Evolutionary conservation across 1,284 basidiomycete genomes (phyloP), one percentile per base, ranked within the genome.

Genomic region (Cutaneotrichosporon arboriforme): DNA sequence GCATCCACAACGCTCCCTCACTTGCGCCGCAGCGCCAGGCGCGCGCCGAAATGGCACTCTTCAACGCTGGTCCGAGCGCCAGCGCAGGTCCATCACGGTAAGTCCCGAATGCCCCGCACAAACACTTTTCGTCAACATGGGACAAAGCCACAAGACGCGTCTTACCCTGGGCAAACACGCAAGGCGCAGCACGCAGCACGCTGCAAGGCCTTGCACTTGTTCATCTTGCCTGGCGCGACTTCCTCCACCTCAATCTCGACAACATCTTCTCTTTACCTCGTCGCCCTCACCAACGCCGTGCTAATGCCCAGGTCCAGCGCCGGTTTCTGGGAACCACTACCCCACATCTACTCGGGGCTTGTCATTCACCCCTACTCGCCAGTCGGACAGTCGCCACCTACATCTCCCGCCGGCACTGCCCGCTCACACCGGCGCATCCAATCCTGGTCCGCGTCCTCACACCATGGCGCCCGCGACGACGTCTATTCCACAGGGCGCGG

Each of bases 271-370:
- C 38, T 21, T 41, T 15, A 14, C 9, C 38, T 9, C 41, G n/a
- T 21, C 17, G 23, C 12, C 43, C 15, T 14, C 37, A 31, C 31
- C 33, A 26, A 21, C 26, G 23, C n/a, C 33, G 20, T 34, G 40
- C 54, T 51, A 26, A 51, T 46, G 38, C 45, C 40, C 57, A 58
- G 50, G 33, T 46, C 18, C 51, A 43, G 54, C 20, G 13, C n/a
- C 26, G 67, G 64, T 18, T 60, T 55, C 35, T 74, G 72, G 72
- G 66, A 67, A 37, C 72, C 70, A 1, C 58, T 74, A 4, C 72
- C 72, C 1, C 66, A 65, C 55, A 74, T 74, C 39, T 61, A 68
- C 52, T 68, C 68, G 17, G 72, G 72, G 31, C 67, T 70, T 49
- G 64, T 63, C 23, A 52, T 72, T n/a, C 62, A 72, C 41, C 69